These are phyloP conservation scores for Pleurotus sapidus DNA, from an alignment of 768 basidiomycete genomes.

Conservation along the genomic window DNA sequence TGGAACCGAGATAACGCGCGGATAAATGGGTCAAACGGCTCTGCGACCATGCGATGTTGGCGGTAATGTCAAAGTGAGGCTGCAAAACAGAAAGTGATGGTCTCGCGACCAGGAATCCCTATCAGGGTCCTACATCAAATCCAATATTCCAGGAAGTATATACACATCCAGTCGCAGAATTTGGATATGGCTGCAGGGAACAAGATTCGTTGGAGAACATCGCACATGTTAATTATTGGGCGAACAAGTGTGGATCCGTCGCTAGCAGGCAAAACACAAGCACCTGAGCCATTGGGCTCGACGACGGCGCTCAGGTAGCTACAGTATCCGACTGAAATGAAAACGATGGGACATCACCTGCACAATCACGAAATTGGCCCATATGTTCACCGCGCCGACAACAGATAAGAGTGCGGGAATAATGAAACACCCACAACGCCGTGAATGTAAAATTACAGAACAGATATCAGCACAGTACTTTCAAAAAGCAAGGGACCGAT, in stretches of 20 bases:
- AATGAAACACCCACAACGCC: neutral
- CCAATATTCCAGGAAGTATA: neutral
- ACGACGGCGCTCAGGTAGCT: neutral
- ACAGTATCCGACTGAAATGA: neutral
- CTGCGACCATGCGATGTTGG: neutral
- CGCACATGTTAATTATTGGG: constrained; percentile 4
- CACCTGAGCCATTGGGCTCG: neutral
- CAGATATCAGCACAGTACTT: neutral
- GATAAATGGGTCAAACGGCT: constrained; percentile 1
- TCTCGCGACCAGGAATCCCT: constrained; percentile 1
- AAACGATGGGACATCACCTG: neutral
- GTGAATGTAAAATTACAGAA: neutral
- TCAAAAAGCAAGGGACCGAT: neutral
- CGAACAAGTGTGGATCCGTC: neutral
- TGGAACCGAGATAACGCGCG: constrained; percentile 5
- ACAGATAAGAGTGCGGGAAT: neutral
- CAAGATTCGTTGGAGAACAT: neutral
- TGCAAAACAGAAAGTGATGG: neutral
- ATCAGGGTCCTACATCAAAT: constrained; percentile 2
- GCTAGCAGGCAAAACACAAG: constrained; percentile 6
- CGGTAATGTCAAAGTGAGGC: neutral
- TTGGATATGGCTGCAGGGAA: too few relatives aligned
- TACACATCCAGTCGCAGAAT: neutral
- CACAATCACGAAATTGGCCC: neutral
- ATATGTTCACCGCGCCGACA: neutral